phyloP scores from a whole-genome alignment of 139 green algal species.

The Chlorella vulgaris region DNA sequence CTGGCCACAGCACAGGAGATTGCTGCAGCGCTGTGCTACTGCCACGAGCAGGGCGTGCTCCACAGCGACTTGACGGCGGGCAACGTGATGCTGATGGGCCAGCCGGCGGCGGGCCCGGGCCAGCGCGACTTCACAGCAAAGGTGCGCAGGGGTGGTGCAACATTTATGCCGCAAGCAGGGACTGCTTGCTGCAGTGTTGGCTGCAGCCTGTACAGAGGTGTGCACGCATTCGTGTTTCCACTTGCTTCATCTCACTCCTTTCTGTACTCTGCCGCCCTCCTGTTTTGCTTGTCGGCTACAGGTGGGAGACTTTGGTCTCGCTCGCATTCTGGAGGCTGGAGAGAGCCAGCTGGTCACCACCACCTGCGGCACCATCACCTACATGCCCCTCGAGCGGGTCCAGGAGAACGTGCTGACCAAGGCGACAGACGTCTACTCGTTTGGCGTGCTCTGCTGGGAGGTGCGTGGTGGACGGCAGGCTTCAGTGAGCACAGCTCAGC shows the following conservation, averaged over 20 bases:
- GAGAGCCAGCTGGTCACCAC: neutral
- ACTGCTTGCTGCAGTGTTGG: too few relatives aligned
- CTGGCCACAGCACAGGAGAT: neutral
- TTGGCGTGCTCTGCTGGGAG: neutral
- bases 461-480: too few relatives aligned
- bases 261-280: neutral
- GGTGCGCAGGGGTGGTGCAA: too few relatives aligned
- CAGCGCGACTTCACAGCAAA: too few relatives aligned
- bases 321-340: neutral
- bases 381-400: neutral
- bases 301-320: neutral
- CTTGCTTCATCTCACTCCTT: too few relatives aligned
- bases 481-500: too few relatives aligned
- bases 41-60: neutral
- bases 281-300: neutral
- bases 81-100: neutral
- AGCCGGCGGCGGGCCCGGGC: too few relatives aligned
- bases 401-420: neutral
- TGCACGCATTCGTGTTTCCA: too few relatives aligned
- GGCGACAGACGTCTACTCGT: neutral
- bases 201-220: too few relatives aligned
- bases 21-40: neutral
- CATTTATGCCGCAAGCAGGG: too few relatives aligned
- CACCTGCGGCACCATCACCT: neutral
- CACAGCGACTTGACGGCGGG: neutral